Conservation (phyloP, 208 protist genomes). For the Angomonas deanei region DNA sequence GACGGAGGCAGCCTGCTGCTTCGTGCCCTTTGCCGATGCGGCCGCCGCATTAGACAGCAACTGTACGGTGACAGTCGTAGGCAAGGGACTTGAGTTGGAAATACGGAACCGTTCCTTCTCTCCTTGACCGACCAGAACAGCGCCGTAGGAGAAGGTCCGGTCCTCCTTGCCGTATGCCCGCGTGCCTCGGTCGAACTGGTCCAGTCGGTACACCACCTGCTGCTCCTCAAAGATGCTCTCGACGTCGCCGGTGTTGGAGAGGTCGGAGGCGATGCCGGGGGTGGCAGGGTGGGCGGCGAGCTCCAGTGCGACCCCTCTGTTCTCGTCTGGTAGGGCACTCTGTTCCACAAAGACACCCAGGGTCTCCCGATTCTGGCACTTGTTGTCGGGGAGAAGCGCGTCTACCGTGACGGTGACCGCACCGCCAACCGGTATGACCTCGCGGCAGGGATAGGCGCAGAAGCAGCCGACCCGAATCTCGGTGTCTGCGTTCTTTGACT, state of each 20-base stretch:
- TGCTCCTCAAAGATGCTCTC: conserved; percentile 97
- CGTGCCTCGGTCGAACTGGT: conserved; percentile 48
- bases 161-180: conserved; percentile 90
- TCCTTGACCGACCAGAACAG: conserved; percentile 73
- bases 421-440: conserved; percentile 61
- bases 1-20: conserved; percentile 4
- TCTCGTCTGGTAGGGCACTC: conserved; percentile 64
- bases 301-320: conserved; percentile 83
- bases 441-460: conserved; percentile 56
- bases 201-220: conserved; percentile 82
- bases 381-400: conserved; percentile 63
- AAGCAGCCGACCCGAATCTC: conserved; percentile 74
- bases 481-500: conserved; percentile 18
- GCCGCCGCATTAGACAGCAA: conserved; percentile 17
- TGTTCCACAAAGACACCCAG: conserved; percentile 90
- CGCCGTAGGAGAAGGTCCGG: conserved; percentile 90
- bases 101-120: conserved; percentile 92
- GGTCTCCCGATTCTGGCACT: conserved; percentile 52
- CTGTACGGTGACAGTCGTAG: conserved; percentile 62
- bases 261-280: conserved; percentile 90
- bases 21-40: conserved; percentile 5
- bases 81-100: conserved; percentile 92
- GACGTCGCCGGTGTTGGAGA: conserved; percentile 65
- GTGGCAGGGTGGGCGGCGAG: conserved; percentile 90
- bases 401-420: conserved; percentile 51